Base-by-base conservation (phyloP, 306 rosid species). In the Phaseolus lunatus region DNA sequence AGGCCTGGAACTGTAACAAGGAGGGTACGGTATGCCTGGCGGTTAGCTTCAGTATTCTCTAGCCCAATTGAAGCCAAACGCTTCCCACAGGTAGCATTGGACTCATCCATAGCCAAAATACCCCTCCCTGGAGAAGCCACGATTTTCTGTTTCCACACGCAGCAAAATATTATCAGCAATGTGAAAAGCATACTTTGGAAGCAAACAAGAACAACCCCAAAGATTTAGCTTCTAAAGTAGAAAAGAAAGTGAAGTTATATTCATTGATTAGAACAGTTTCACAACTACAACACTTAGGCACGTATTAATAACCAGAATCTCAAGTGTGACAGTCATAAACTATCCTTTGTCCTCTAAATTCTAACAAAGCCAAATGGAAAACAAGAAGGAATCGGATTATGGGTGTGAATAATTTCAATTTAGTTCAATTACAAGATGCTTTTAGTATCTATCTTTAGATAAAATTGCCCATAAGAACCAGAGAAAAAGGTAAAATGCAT, bases 41-140 rank as follows among this genome's bases (percentile, higher is more conserved):
- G 94, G 87, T 93, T 93, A 47, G 86, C 93, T 76, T 93, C 98
- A 0, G 98, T 93, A 91, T 93, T 93, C 87, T 93, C 98, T 19
- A 93, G 50, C 58, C 98, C 98, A 65, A 93, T 91, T n/a, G 98
- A 93, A 14, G 95, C 98, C 73, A 93, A 78, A 78, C 98, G 94
- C 89, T 93, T 93, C 70, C 98, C 98, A 24, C 93, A 88, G 14
- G 98, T 93, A 11, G 98, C 98, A 68, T 93, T 93, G 0, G 98
- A 93, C 84, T 93, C 98, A 37, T 93, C 98, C 98, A 93, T 93
- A 23, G 98, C 98, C 94, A 93, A 83, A 45, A 93, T 93, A 19
- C 98, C 98, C 74, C 93, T 96, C 57, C 98, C 98, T 2, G 98
- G 96, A 2, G 96, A 91, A 3, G 98, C 96, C 24, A 93, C 78